Evolutionary conservation across 441 rosid species (phyloP).

Genomic region (Sinapis alba): DNA sequence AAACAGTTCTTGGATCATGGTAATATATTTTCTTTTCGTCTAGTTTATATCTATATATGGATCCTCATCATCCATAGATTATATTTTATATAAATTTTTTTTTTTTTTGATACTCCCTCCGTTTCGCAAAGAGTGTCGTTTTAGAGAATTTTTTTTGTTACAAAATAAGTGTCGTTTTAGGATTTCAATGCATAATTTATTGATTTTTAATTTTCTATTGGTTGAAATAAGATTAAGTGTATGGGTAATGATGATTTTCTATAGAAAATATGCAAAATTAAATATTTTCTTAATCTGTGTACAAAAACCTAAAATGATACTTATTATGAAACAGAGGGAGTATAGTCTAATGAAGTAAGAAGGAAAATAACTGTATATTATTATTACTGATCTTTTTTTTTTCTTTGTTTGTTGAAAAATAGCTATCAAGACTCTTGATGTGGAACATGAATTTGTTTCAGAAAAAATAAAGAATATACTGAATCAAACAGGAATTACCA

Average conservation of each 20-base stretch:
- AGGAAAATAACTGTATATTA: neutral
- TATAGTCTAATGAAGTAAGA: slow-evolving; percentile 3
- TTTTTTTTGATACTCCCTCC: no score
- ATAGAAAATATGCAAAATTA: no score
- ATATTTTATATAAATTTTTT: neutral
- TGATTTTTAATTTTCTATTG: no score
- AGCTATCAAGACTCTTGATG: slow-evolving; percentile 6
- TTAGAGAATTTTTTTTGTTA: no score
- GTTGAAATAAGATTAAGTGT: no score
- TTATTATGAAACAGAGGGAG: no score
- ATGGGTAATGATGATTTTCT: no score
- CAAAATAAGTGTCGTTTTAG: no score
- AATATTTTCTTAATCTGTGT: no score
- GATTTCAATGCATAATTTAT: no score
- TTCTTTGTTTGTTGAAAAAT: slow-evolving; percentile 4
- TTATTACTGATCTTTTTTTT: neutral
- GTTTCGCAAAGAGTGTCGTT: no score
- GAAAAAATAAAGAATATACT: neutral
- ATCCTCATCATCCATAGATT: neutral
- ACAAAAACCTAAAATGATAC: no score
- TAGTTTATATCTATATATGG: neutral
- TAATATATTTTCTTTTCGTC: neutral
- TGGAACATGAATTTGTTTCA: neutral
- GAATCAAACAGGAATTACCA: neutral
- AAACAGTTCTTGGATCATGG: slow-evolving; percentile 12